Evolutionary conservation across 495 filamentous ascomycete genomes (phyloP), one percentile per base, ranked within the genome.

Genomic region (Podospora pseudoanserina): DNA sequence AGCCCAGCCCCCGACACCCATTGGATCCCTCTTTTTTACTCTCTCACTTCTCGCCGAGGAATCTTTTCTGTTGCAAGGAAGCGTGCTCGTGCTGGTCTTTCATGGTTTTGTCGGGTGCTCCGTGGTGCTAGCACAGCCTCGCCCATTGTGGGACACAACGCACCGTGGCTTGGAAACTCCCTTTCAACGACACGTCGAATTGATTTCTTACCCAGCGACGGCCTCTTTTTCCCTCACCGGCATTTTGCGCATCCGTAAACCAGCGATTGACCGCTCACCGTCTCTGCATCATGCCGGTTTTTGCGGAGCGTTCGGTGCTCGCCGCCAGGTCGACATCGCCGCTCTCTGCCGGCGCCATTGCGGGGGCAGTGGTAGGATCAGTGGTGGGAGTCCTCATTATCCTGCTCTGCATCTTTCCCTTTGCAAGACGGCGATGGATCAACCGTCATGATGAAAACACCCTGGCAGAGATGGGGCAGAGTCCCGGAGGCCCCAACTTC

Each of bases 301-400:
- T 58, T 58, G 55, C n/a, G 55, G 55, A 58, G 55, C 69, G 72
- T 65, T 70, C 75, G 67, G 59, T 66, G 66, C 68, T 79, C 67
- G 72, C 69, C 66, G 70, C 77, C 32, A 68, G 77, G n/a, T 67
- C 70, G 16, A 71, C 18, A 54, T 65, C 65, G 7, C 74, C 62
- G 13, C 74, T 79, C 27, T 70, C 74, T 32, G 68, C 71, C 54
- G 74, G 77, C 23, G 72, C 71, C 62, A 77, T 79, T 65, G 78
- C 77, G 30, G 78, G 78, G 68, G 74, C 73, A 71, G 75, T 76
- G 69, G 65, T 80, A 57, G 78, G 78, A 16, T 74, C 73, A 5
- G 71, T 78, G 20, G 65, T 76, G 61, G 78, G 75, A 57, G 72
- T 68, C 44, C 67, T 71, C 63, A 70, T 80, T 60, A 64, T 80